These are phyloP conservation scores for Chrysophaeum taylorii DNA, from an alignment of 352 stramenopile genomes.

Conservation along the genomic window DNA sequence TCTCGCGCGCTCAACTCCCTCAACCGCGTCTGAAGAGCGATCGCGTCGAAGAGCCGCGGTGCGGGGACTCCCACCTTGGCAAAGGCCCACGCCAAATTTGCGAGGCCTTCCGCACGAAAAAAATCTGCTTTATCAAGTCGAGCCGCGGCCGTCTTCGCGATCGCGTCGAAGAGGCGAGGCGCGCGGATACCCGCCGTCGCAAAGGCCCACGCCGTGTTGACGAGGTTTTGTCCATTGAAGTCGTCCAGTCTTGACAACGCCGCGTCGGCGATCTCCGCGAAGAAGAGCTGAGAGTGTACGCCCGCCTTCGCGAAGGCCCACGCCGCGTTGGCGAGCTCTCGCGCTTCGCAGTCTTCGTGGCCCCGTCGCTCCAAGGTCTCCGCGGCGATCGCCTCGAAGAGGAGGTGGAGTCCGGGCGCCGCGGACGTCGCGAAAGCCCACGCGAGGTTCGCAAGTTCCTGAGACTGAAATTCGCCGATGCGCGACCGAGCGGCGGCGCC, in stretches of 20 bases:
- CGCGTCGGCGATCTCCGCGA: neutral
- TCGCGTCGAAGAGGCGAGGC: neutral
- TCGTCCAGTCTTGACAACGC: neutral
- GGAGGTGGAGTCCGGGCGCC: too few relatives aligned
- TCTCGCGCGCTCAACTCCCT: too few relatives aligned
- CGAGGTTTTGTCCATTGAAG: neutral
- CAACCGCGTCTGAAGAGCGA: too few relatives aligned
- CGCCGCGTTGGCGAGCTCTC: neutral
- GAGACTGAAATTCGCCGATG: too few relatives aligned
- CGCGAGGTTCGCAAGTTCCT: too few relatives aligned
- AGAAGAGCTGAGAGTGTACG: too few relatives aligned
- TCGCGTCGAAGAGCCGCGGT: neutral
- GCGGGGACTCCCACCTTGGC: neutral
- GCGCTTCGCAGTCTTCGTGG: too few relatives aligned
- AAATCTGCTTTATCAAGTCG: too few relatives aligned
- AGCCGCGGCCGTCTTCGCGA: neutral
- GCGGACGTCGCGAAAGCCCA: too few relatives aligned
- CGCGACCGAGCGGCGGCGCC: too few relatives aligned
- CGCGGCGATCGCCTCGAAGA: too few relatives aligned
- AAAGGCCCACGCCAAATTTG: neutral
- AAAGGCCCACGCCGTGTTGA: neutral
- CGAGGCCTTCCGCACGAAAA: neutral
- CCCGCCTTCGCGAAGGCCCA: constrained; percentile 1
- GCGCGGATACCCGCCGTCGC: neutral
- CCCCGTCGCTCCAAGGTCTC: too few relatives aligned